phyloP scores from a whole-genome alignment of 2,329 filamentous ascomycete species.

The Clarireedia monteithiana region DNA sequence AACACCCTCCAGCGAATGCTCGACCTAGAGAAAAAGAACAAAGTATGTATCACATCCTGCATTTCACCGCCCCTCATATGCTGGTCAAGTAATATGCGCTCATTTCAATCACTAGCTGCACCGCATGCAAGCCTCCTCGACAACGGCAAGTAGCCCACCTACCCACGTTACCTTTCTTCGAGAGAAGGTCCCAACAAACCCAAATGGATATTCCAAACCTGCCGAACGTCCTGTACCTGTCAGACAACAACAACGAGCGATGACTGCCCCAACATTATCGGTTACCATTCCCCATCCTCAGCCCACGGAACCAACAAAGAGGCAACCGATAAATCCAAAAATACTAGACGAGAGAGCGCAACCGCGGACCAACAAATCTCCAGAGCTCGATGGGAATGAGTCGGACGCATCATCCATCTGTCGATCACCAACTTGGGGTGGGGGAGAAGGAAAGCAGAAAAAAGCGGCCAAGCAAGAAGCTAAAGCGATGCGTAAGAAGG shows the following conservation, averaged over 20 bases:
- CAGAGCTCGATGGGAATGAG: conserved; percentile 11
- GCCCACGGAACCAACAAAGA: neutral
- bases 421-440: conserved; percentile 56
- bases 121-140: conserved; percentile 28
- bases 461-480: conserved; percentile 36
- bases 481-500: conserved; percentile 35
- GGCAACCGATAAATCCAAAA: neutral
- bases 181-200: conserved; percentile 1
- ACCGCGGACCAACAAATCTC: neutral
- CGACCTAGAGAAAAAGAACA: conserved; percentile 49
- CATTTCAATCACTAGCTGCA: conserved; percentile 31
- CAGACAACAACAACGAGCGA: conserved; percentile 14
- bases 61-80: neutral
- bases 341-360: neutral
- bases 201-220: conserved; percentile 10
- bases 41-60: conserved; percentile 37
- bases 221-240: conserved; percentile 1
- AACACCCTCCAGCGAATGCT: conserved; percentile 46
- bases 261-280: conserved; percentile 19
- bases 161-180: conserved; percentile 1
- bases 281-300: conserved; percentile 13
- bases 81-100: conserved; percentile 20
- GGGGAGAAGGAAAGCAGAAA: conserved; percentile 40
- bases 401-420: conserved; percentile 39
- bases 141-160: neutral